Base-by-base conservation (phyloP, 2,329 filamentous ascomycete species). In the Cladosporium sp. region DNA sequence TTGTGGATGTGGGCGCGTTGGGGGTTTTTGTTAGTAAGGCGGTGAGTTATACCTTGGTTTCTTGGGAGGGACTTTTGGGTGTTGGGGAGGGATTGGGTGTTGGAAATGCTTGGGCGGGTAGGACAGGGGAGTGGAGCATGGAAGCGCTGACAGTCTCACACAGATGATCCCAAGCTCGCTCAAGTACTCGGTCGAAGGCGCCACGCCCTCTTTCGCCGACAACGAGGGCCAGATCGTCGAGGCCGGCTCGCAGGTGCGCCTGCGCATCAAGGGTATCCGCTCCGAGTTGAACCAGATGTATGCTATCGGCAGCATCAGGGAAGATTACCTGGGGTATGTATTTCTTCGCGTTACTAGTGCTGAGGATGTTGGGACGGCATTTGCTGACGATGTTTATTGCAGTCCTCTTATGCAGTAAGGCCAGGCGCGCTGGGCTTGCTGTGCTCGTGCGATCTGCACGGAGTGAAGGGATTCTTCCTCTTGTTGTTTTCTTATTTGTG, bases 231-330 rank as follows among this genome's bases (percentile, higher is more conserved):
- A 91, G 58, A 85, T 90, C 30, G 95, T 99, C 64, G 91, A 97
- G 72, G 89, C 90, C 53, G 89, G 90, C 42, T 95, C 91, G 13
- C 92, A 96, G 62, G 83, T 99, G 56, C 88, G 93, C 41, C 83
- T 97, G 58, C 96, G 96, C 73, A 85, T 99, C 57, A 89, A 96
- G 61, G 93, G 93, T 70, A 88, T 92, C 44, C 83, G 95, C 70
- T 91, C 88, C 57, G 93, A 97, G 68, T 89, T 97, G 45, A 89
- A 89, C 56, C 86, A 89, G 68, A 95, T 99, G 81, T 96, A 88
- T 79, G 93, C 92, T 32, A 95, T 99, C 69, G 93, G 91, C 54
- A 97, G 89, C 60, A 96, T 99, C 74, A 96, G 95, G 73, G 92
- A 86, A 67, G 82, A 69, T 54, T 69, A 64, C 48, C 59, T 69